Percentiles rank a stretch among this genome's conserved stretches.
phyloP scores from a whole-genome alignment of 2,329 filamentous ascomycete genomes.

The Cladosporium sphaerospermum region DNA sequence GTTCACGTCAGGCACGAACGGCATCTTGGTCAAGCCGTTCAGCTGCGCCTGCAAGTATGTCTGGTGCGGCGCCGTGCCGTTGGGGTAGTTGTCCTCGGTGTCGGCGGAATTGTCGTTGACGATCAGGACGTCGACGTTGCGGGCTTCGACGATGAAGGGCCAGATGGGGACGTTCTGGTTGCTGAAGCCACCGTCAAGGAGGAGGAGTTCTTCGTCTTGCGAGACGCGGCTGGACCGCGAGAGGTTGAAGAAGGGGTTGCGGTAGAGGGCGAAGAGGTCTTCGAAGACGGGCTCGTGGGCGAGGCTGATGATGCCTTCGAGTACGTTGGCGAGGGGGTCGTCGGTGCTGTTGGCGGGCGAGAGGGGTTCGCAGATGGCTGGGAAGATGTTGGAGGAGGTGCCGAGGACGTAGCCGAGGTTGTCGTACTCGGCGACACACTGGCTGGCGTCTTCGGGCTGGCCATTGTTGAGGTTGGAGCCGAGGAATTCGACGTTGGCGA shows the following conservation, averaged over 20 bases:
- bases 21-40: slow-evolving; percentile 52
- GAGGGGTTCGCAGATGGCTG: slow-evolving; percentile 19
- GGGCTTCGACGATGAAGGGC: slow-evolving; percentile 46
- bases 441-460: slow-evolving; percentile 29
- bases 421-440: slow-evolving; percentile 45
- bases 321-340: slow-evolving; percentile 15
- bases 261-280: slow-evolving; percentile 48
- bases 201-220: slow-evolving; percentile 34
- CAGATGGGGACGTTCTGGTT: slow-evolving; percentile 49
- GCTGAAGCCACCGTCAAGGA: slow-evolving; percentile 48
- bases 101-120: slow-evolving; percentile 61
- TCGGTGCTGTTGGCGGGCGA: slow-evolving; percentile 17
- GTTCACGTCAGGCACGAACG: slow-evolving; percentile 48
- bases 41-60: slow-evolving; percentile 51
- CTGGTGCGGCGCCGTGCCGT: slow-evolving; percentile 53
- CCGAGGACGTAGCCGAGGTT: slow-evolving; percentile 45
- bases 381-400: slow-evolving; percentile 40
- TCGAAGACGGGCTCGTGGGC: slow-evolving; percentile 25
- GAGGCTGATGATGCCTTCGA: slow-evolving; percentile 28
- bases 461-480: slow-evolving; percentile 54
- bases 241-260: slow-evolving; percentile 56
- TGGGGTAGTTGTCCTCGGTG: slow-evolving; percentile 52
- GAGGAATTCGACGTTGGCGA: slow-evolving; percentile 54
- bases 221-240: slow-evolving; percentile 35
- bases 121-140: slow-evolving; percentile 57